Evolutionary conservation across 306 rosid genomes (phyloP), one percentile per base, ranked within the genome.

Genomic region (Styphnolobium japonicum): DNA sequence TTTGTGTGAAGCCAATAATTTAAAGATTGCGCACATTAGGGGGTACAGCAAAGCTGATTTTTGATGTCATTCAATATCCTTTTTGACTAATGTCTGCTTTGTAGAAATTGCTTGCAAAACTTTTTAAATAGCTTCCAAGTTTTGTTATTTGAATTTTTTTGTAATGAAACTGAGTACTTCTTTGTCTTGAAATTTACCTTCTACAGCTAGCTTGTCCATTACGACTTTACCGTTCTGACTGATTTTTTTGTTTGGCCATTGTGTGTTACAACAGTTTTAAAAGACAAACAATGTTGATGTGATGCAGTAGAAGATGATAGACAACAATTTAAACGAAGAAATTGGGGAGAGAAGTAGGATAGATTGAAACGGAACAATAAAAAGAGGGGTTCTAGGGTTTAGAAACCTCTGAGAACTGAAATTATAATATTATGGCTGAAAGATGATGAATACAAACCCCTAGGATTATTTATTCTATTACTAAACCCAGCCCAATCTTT

Each of bases 61-160:
- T 86, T 85, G 99, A 96, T 65, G 98, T 96, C 49, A 91, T 96
- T 76, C 96, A 91, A 96, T 96, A 96, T 93, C 99, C 99, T 96
- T 90, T 69, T 48, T 67, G 31, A 49, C 77, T 34, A 78, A 62
- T 53, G 55, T 33, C 58, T 73, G n/a, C 62, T 53, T 60, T 65
- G 79, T 65, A 21, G 58, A 77, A 49, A 16, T 65, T 85, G 61
- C 18, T 69, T 57, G 70, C 43, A 16, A 4, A 49, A 11, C 1
- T 57, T 43, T 57, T 10, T 42, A 34, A 69, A 25, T 66, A 18
- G 82, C 39, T 63, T 77, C 51, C 15, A 19, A 16, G 39, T 34
- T 55, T 63, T 82, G 61, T 72, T 27, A 36, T 72, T 57, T 40
- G 51, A 67, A 73, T 34, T 74, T 53, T 18, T 63, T 75, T 62